Evolutionary conservation across 2,329 filamentous ascomycete species (phyloP).

Genomic region (Fusarium solani-melongenae): DNA sequence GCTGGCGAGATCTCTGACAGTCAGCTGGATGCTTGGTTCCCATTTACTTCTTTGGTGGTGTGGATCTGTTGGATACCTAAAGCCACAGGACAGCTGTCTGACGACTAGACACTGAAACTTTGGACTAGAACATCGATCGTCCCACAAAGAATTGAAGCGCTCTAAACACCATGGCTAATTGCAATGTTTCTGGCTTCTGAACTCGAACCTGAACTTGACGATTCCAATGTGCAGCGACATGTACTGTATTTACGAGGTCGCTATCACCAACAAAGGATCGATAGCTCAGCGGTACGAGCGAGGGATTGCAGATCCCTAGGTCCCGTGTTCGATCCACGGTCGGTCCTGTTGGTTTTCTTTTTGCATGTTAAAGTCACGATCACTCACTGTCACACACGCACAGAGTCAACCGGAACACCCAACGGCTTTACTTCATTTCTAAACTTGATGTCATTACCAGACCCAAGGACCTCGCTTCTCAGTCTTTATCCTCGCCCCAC

Average conservation of each 20-base stretch:
- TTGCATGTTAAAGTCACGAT: background rate
- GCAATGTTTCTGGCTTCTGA: background rate
- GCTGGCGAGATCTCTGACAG: too few relatives aligned
- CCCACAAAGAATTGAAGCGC: background rate
- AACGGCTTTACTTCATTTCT: too few relatives aligned
- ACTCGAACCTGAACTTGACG: background rate
- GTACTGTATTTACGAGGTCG: background rate
- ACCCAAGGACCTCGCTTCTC: too few relatives aligned
- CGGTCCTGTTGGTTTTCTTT: constrained; percentile 18
- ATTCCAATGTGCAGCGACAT: background rate
- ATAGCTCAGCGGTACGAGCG: constrained; percentile 40
- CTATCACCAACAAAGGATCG: constrained; percentile 12
- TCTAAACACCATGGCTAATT: background rate
- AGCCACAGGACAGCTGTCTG: background rate
- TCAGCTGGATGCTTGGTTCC: too few relatives aligned
- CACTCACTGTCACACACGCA: background rate
- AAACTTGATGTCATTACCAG: too few relatives aligned
- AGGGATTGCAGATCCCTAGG: constrained; percentile 40
- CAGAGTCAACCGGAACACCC: background rate
- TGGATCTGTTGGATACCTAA: background rate
- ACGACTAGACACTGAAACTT: background rate
- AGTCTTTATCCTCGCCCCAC: background rate
- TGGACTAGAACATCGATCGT: background rate
- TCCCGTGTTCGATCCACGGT: constrained; percentile 40
- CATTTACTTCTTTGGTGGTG: too few relatives aligned